Evolutionary conservation across 345 rosid genomes (phyloP), one percentile per base, ranked within the genome.

Genomic region (Populus alba): DNA sequence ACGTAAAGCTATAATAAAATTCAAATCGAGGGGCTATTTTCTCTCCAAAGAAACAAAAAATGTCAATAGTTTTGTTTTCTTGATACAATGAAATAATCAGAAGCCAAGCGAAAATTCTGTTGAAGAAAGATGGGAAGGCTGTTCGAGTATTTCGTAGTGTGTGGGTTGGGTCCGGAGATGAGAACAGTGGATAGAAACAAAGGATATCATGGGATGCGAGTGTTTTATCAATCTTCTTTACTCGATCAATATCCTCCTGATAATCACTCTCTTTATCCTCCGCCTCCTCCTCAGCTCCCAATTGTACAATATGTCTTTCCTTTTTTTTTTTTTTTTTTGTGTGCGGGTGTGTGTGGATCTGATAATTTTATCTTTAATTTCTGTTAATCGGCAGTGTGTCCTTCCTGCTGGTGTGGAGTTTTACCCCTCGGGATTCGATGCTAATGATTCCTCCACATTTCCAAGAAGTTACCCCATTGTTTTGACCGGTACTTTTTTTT

Each of bases 391-490:
- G 70, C 90, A 96, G 98, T 94, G 98, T 79, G 97, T 94, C 47
- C 87, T 94, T 73, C 99, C 98, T 11, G 99, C 97, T 74, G 99
- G 99, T 2, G 96, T 94, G 68, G 88, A 78, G 87, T 81, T 94
- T 61, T 88, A 86, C 78, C 65, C 92, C 18, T 87, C 97, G 39
- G 99, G 99, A 5, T 91, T 86, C 68, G 91, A 87, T 84, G 75
- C 88, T n/a, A 84, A 72, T 68, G 89, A 91, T 76, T 79, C 93
- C 75, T 85, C 85, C 17, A 87, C 92, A 47, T 86, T 84, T 80
- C 99, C 97, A 0, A 86, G 97, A 79, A 94, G 94, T 86, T 97
- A 94, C 85, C 99, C 98, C 23, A 94, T 97, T 53, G 99, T 97
- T 66, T 85, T 97, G 74, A 97, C 99, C 1, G 99, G 99, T 97